Evolutionary conservation across 2,329 filamentous ascomycete genomes (phyloP), one percentile per base, ranked within the genome.

Genomic region (Epichloe elymi): DNA sequence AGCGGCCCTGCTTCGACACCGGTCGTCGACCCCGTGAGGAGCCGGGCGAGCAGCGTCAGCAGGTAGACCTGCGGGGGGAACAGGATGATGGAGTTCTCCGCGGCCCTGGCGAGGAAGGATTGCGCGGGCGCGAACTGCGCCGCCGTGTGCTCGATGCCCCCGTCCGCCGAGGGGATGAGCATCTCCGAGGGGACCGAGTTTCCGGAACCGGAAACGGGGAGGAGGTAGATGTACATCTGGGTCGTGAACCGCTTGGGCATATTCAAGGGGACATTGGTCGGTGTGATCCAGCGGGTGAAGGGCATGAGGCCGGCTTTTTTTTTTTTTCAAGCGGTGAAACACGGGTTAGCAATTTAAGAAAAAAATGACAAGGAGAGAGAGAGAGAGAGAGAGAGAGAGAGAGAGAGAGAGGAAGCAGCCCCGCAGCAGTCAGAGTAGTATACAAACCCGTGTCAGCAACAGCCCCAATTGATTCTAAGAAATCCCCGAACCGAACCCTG

Each of bases 151-250:
- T 80, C 75, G 5, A 75, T 56, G 15, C 76, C 78, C 23, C 85
- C 85, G 59, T 91, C 88, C 2, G 89, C 84, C 2, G 79, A 76
- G 33, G 85, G 84, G 46, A 88, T 74, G 59, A 78, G 72, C 56
- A 75, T 80, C 61, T 76, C 76, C 3, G 66, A 63, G 2, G 67
- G 61, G 5, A 57, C 54, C n/a, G 68, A 65, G 11, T 83, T 49
- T 14, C 55, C 57, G 48, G 23, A 7, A 26, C 23, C 23, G 6
- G 60, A 59, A 1, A 65, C 68, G 0, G 89, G 89, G 3, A 96
- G 75, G 66, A 94, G 83, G 67, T 95, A 95, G 11, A 97, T 66
- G 68, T 97, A 98, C 91, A 97, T 97, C 64, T 96, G 90, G 0
- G 91, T 96, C 0, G 86, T 88, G 69, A 94, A 98, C 44, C 93